Evolutionary conservation across 2,329 filamentous ascomycete species (phyloP).

Genomic region (Allantophomopsis lycopodina): DNA sequence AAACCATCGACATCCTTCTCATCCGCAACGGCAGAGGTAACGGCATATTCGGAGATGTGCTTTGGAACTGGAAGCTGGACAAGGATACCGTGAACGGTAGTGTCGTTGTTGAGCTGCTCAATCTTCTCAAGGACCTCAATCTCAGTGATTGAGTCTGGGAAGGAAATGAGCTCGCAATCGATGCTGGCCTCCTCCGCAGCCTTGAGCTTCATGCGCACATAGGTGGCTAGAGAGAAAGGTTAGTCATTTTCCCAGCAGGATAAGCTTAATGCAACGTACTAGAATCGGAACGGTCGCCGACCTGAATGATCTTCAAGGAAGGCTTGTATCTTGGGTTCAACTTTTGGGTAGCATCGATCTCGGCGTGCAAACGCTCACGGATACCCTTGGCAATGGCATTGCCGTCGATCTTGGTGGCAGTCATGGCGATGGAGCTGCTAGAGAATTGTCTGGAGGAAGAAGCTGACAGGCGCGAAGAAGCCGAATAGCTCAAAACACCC

Average conservation of each 20-base stretch:
- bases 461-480: no score
- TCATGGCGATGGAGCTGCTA: slow-evolving; percentile 52
- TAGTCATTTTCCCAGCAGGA: neutral
- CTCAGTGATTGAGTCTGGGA: slow-evolving; percentile 69
- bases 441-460: slow-evolving; percentile 24
- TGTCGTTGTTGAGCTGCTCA: slow-evolving; percentile 71
- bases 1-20: slow-evolving; percentile 99
- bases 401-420: slow-evolving; percentile 86
- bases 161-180: slow-evolving; percentile 72
- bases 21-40: slow-evolving; percentile 82
- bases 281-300: slow-evolving; percentile 24
- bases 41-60: slow-evolving; percentile 76
- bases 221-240: slow-evolving; percentile 47
- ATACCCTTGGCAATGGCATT: slow-evolving; percentile 89
- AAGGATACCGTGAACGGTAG: slow-evolving; percentile 77
- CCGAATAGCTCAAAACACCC: no score
- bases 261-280: slow-evolving; percentile 15
- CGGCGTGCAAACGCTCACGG: slow-evolving; percentile 63
- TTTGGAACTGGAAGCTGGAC: slow-evolving; percentile 86
- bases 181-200: slow-evolving; percentile 91
- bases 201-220: slow-evolving; percentile 99
- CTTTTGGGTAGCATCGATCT: slow-evolving; percentile 73
- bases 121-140: slow-evolving; percentile 77
- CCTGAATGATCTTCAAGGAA: slow-evolving; percentile 87
- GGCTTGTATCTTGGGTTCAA: slow-evolving; percentile 80